phyloP scores from a whole-genome alignment of 768 basidiomycete species.

The Multifurca ochricompacta region DNA sequence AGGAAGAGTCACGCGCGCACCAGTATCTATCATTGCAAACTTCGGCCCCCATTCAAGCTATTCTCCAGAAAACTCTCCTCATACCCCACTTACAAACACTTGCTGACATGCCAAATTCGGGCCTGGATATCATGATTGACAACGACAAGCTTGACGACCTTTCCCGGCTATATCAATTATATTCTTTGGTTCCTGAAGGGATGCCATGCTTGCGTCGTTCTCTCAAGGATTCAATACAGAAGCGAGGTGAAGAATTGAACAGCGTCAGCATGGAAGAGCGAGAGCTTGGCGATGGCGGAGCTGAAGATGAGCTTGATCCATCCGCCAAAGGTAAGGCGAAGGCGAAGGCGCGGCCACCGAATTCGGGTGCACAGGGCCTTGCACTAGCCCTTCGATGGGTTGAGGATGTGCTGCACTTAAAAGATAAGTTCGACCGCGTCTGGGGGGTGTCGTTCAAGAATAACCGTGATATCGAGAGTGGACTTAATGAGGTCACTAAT shows the following conservation, averaged over 20 bases:
- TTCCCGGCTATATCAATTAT: slow-evolving; percentile 71
- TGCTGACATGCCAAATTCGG: slow-evolving; percentile 74
- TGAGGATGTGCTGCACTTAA: slow-evolving; percentile 80
- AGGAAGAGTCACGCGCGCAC: slow-evolving; percentile 77
- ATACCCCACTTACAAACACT: slow-evolving; percentile 68
- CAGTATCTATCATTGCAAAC: slow-evolving; percentile 83
- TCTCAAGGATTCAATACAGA: slow-evolving; percentile 63
- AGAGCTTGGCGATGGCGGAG: slow-evolving; percentile 29
- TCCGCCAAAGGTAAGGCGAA: slow-evolving; percentile 45
- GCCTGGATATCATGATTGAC: slow-evolving; percentile 83
- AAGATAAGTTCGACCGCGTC: slow-evolving; percentile 81
- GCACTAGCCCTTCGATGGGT: slow-evolving; percentile 84
- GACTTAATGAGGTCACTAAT: slow-evolving; percentile 66
- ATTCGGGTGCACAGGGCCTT: slow-evolving; percentile 40
- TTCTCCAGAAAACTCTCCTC: slow-evolving; percentile 72
- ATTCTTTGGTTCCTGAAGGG: slow-evolving; percentile 58
- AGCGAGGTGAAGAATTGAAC: slow-evolving; percentile 76
- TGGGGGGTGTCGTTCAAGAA: slow-evolving; percentile 63
- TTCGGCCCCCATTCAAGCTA: slow-evolving; percentile 54
- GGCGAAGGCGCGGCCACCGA: slow-evolving; percentile 33
- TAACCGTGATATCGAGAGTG: slow-evolving; percentile 72
- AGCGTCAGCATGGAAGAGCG: slow-evolving; percentile 36
- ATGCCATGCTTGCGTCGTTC: slow-evolving; percentile 53
- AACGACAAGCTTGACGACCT: slow-evolving; percentile 69
- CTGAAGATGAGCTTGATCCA: slow-evolving; percentile 30